Evolutionary conservation across 2,329 filamentous ascomycete genomes (phyloP).

Genomic region (Colletotrichum spinosum): DNA sequence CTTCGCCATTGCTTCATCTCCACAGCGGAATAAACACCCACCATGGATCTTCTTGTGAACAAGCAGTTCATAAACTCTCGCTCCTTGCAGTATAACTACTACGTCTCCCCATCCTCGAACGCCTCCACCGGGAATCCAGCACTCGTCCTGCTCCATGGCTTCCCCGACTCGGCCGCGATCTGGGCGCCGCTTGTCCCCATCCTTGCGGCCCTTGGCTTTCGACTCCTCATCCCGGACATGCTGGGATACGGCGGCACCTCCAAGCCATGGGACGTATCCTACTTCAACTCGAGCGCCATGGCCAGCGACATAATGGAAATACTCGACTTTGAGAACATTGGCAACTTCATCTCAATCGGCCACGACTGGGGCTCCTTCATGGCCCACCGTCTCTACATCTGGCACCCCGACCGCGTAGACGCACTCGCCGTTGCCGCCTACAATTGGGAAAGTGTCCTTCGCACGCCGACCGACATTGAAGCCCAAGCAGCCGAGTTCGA

Average conservation of each 20-base stretch:
- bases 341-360: constrained; percentile 1
- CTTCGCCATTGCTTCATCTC: too few species aligned
- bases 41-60: constrained; percentile 5
- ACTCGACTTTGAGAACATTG: neutral
- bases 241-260: constrained; percentile 7
- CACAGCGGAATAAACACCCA: neutral
- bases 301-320: constrained; percentile 7
- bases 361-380: constrained; percentile 14
- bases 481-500: neutral
- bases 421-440: neutral
- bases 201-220: neutral
- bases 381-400: constrained; percentile 4
- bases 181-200: neutral
- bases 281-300: constrained; percentile 14
- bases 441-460: constrained; percentile 1
- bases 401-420: constrained; percentile 8
- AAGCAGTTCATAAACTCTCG: constrained; percentile 8
- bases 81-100: constrained; percentile 5
- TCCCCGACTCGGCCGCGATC: constrained; percentile 1
- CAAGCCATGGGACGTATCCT: constrained; percentile 4
- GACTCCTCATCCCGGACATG: constrained; percentile 1
- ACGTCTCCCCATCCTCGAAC: neutral
- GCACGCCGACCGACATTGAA: neutral
- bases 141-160: constrained; percentile 4
- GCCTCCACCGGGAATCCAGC: neutral